Evolutionary conservation across 2,329 filamentous ascomycete genomes (phyloP).

Genomic region (Alternaria viburni): DNA sequence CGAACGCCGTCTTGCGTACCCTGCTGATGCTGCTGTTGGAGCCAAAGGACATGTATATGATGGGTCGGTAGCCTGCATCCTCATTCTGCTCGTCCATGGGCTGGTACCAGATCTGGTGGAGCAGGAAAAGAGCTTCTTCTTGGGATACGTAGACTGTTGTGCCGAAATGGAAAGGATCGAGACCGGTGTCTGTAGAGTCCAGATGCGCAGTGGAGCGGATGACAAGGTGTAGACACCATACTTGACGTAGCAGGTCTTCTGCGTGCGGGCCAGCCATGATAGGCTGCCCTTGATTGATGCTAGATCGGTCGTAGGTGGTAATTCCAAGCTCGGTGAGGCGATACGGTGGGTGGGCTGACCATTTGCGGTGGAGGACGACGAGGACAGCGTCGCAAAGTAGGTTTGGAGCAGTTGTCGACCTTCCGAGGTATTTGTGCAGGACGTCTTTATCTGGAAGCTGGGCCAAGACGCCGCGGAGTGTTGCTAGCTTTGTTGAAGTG

Average conservation of each 20-base stretch:
- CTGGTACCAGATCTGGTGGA: constrained; percentile 21
- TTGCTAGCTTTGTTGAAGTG: not conserved
- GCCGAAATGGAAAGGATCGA: constrained; percentile 22
- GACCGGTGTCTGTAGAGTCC: not conserved
- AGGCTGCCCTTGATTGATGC: not conserved
- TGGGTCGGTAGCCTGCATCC: constrained; percentile 10
- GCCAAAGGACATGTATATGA: constrained; percentile 21
- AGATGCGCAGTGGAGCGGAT: constrained; percentile 16
- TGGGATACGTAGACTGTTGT: constrained; percentile 13
- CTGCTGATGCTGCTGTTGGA: constrained; percentile 7
- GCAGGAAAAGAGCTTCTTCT: constrained; percentile 7
- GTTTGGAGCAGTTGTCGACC: not conserved
- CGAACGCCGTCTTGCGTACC: constrained; percentile 8
- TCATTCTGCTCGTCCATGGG: constrained; percentile 13
- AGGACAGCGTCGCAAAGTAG: constrained; percentile 19
- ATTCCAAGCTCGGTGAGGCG: constrained; percentile 23
- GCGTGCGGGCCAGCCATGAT: constrained; percentile 16
- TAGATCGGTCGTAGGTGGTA: constrained; percentile 14
- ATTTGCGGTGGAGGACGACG: constrained; percentile 18
- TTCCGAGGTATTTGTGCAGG: constrained; percentile 10
- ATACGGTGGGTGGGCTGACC: constrained; percentile 11
- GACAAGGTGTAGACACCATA: constrained; percentile 23
- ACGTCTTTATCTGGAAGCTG: constrained; percentile 1
- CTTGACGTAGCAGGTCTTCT: constrained; percentile 14
- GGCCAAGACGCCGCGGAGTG: not conserved